Evolutionary conservation across 441 rosid genomes (phyloP), one percentile per base, ranked within the genome.

Genomic region (Syzygium malaccense): DNA sequence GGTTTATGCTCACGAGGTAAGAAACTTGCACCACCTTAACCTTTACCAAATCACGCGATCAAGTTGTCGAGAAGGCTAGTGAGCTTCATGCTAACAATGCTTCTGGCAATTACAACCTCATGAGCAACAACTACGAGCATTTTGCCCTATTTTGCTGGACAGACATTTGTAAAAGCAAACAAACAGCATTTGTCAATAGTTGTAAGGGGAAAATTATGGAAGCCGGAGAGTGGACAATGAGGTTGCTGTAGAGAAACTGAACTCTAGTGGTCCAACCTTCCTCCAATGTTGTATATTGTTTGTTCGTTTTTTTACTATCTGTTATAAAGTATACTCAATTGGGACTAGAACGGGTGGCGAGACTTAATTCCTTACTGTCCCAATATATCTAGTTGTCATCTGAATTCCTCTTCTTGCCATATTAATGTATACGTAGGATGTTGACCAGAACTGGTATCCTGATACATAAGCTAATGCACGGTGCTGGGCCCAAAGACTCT

Each of bases 21-120:
- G 66, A 30, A 60, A 60, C 66, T 10, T 28, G 66, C 66, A 96
- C 97, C 57, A 97, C 97, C 54, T 97, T 96, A 88, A 95, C 98
- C 96, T 98, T 95, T 26, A 98, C 98, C 91, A 97, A 93, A 94
- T 92, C 98, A 86, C 92, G 83, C 95, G 96, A 86, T 96, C 99
- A 48, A 94, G 94, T 60, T 2, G 0, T 60, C 32, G 0, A 60
- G 17, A 1, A 0, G 26, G 66, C 66, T 28, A 5, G 1, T 30
- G 17, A 60, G 32, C 17, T 60, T 60, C 66, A 60, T 1, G 4
- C 0, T 0, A 15, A 60, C 66, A 28, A 13, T 3, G 5, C 8
- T 60, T 60, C 26, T 28, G 66, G 66, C 32, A 0, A 60, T 28
- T 60, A 60, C 66, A 3, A 4, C 26, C 4, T 28, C 26, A 2